Percentiles rank a stretch among this genome's conserved stretches.
Conservation (phyloP, 2,329 filamentous ascomycete genomes). For the Talaromyces sp. region DNA sequence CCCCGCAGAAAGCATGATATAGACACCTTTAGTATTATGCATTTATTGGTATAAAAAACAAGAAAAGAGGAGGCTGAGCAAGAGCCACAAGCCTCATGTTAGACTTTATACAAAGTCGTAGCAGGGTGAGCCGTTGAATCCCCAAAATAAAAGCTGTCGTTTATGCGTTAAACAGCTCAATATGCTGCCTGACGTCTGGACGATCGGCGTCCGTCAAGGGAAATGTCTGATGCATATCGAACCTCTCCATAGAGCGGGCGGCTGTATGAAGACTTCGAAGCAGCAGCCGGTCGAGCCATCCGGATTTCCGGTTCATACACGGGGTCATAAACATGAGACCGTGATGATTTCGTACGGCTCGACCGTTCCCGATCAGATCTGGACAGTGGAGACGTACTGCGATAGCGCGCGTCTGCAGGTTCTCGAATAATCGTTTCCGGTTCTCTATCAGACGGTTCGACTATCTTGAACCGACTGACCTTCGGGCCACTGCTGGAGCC, state of each 20-base stretch:
- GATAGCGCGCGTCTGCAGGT: conserved; percentile 19
- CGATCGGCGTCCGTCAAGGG: conserved; percentile 17
- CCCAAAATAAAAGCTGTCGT: conserved; percentile 6
- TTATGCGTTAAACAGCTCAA: background rate
- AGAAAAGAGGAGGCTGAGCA: background rate
- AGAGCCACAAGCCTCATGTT: background rate
- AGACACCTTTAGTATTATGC: background rate
- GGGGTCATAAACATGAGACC: conserved; percentile 21
- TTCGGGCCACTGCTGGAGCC: conserved; percentile 28
- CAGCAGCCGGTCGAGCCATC: conserved; percentile 17
- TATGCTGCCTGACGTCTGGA: conserved; percentile 8
- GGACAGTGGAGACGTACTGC: conserved; percentile 23
- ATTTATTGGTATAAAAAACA: background rate
- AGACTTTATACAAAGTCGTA: background rate
- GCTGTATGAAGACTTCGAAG: conserved; percentile 16
- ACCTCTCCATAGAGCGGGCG: conserved; percentile 21
- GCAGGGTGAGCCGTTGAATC: background rate
- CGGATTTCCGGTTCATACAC: conserved; percentile 17
- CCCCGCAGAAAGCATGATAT: background rate
- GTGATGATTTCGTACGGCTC: conserved; percentile 19
- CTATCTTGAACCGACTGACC: conserved; percentile 27
- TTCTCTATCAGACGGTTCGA: conserved; percentile 22
- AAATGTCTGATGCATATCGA: conserved; percentile 23
- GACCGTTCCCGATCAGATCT: conserved; percentile 15
- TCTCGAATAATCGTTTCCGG: conserved; percentile 18